These are phyloP conservation scores for Aspergillus hancockii DNA, from an alignment of 495 filamentous ascomycete genomes.

Conservation along the genomic window DNA sequence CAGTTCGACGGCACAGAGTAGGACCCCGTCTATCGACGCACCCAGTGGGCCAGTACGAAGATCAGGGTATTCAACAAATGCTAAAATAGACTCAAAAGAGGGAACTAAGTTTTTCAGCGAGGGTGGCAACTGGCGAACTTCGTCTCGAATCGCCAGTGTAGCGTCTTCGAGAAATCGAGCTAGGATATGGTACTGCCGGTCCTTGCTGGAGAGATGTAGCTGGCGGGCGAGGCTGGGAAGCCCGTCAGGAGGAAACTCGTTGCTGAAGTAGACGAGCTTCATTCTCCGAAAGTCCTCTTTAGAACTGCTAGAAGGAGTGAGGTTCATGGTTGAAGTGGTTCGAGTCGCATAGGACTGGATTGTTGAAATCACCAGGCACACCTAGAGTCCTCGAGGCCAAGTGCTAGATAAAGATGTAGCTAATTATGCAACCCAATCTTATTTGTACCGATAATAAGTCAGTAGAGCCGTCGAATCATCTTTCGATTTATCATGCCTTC, in stretches of 20 bases:
- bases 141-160: slow-evolving; percentile 36
- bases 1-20: too few species aligned
- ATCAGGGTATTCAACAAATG: slow-evolving; percentile 29
- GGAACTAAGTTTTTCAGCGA: slow-evolving; percentile 4
- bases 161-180: slow-evolving; percentile 36
- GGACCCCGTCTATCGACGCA: slow-evolving; percentile 40
- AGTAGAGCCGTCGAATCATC: too few species aligned
- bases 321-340: too few species aligned
- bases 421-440: too few species aligned
- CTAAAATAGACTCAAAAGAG: slow-evolving; percentile 36
- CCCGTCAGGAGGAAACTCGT: slow-evolving; percentile 43
- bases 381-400: too few species aligned
- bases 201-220: slow-evolving; percentile 39
- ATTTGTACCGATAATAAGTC: too few species aligned
- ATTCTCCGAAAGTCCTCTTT: too few species aligned
- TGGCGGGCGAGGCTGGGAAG: slow-evolving; percentile 34
- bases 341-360: too few species aligned
- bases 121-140: slow-evolving; percentile 25
- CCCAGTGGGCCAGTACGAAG: slow-evolving; percentile 35
- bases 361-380: too few species aligned
- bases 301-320: too few species aligned
- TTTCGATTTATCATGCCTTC: too few species aligned
- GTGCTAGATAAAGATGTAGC: too few species aligned
- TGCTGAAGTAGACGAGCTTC: slow-evolving; percentile 41
- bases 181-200: slow-evolving; percentile 31